These are phyloP conservation scores for Fusarium nodosum DNA, from an alignment of 2,329 filamentous ascomycete species.

Conservation along the genomic window DNA sequence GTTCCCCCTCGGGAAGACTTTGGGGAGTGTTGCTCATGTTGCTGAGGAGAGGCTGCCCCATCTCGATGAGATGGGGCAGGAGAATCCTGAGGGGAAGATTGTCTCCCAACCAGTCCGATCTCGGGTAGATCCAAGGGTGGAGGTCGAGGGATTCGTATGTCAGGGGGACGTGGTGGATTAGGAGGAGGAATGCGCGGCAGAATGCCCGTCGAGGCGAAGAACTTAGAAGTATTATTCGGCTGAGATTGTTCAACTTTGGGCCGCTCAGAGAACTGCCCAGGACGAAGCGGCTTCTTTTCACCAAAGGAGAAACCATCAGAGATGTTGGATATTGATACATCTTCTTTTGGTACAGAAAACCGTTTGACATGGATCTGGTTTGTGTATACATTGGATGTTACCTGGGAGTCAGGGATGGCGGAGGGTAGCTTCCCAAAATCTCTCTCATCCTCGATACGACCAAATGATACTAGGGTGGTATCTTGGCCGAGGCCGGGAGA, in stretches of 20 bases:
- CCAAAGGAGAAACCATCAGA: conserved; percentile 45
- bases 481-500: background rate
- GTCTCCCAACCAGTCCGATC: conserved; percentile 20
- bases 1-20: background rate
- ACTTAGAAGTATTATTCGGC: background rate
- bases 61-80: background rate
- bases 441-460: conserved; percentile 21
- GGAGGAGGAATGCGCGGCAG: background rate
- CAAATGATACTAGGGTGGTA: conserved; percentile 24
- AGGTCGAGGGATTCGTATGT: background rate
- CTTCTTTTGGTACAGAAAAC: conserved; percentile 34
- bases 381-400: background rate
- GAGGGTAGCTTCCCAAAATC: conserved; percentile 24
- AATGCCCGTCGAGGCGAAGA: background rate
- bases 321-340: conserved; percentile 44
- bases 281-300: conserved; percentile 37
- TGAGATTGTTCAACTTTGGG: conserved; percentile 32
- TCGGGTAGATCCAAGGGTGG: conserved; percentile 39
- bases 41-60: background rate
- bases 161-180: background rate
- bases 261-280: conserved; percentile 42
- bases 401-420: conserved; percentile 29
- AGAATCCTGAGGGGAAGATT: background rate
- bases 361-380: conserved; percentile 17
- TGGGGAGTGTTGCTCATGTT: background rate